These are phyloP conservation scores for Solanum pennellii DNA, from an alignment of 257 asterid genomes.

Conservation along the genomic window DNA sequence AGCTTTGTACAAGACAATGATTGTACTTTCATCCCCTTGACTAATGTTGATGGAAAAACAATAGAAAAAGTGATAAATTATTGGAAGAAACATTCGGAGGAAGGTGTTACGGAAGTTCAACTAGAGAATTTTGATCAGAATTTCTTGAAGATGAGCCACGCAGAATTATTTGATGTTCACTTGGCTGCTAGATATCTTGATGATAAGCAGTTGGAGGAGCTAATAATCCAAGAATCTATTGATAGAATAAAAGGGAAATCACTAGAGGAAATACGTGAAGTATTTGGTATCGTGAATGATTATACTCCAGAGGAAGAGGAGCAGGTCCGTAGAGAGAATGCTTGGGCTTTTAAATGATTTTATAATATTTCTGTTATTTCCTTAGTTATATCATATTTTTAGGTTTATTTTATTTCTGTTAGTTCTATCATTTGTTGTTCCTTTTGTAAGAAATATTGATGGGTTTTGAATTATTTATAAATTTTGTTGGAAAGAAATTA, in stretches of 20 bases:
- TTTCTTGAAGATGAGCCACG: background rate
- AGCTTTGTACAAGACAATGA: background rate
- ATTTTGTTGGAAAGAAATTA: background rate
- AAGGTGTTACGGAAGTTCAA: background rate
- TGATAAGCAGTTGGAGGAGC: too few relatives aligned
- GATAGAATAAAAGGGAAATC: too few relatives aligned
- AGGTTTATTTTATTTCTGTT: too few relatives aligned
- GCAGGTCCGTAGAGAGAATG: too few relatives aligned
- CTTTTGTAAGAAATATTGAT: too few relatives aligned
- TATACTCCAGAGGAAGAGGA: background rate
- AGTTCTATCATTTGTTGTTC: too few relatives aligned
- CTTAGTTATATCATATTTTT: too few relatives aligned
- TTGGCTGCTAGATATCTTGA: background rate
- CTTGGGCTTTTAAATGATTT: too few relatives aligned
- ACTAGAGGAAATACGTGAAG: too few relatives aligned
- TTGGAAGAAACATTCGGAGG: background rate
- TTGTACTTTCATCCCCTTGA: background rate
- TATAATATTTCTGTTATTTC: too few relatives aligned
- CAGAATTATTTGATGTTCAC: background rate
- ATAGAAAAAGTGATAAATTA: background rate
- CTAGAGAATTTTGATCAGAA: background rate
- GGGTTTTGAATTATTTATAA: background rate
- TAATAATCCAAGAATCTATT: too few relatives aligned
- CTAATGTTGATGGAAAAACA: background rate
- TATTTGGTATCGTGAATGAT: background rate